Conservation (phyloP, 495 filamentous ascomycete genomes). For the Neurospora sp. region DNA sequence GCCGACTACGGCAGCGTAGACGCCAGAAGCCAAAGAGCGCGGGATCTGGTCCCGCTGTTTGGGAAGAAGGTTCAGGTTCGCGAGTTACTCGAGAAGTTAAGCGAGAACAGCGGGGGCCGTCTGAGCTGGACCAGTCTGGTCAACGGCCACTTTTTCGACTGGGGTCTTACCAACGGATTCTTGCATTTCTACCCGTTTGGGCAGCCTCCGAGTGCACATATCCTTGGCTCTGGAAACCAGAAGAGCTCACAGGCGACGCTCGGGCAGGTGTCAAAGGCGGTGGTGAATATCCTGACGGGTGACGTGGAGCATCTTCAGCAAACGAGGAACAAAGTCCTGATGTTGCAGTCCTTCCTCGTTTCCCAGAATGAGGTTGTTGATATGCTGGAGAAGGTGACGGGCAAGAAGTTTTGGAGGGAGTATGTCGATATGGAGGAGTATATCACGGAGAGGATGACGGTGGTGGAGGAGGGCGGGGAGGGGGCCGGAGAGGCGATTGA, state of each 20-base stretch:
- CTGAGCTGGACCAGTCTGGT: slow-evolving; percentile 34
- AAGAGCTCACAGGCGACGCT: slow-evolving; percentile 31
- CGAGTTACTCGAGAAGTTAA: slow-evolving; percentile 11
- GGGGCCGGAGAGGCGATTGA: slow-evolving; percentile 9
- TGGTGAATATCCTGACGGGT: slow-evolving; percentile 28
- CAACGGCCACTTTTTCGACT: slow-evolving; percentile 39
- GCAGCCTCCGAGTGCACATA: slow-evolving; percentile 11
- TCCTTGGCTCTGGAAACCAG: slow-evolving; percentile 35
- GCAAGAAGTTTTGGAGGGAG: slow-evolving; percentile 11
- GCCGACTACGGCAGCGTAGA: slow-evolving; percentile 41
- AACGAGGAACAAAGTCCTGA: slow-evolving; percentile 35
- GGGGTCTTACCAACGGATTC: slow-evolving; percentile 26
- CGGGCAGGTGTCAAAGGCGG: slow-evolving; percentile 23
- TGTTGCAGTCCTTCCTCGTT: slow-evolving; percentile 32
- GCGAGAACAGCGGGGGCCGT: not conserved
- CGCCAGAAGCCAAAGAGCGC: slow-evolving; percentile 23
- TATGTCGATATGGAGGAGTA: slow-evolving; percentile 8
- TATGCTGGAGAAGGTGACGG: slow-evolving; percentile 31
- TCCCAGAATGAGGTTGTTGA: slow-evolving; percentile 37
- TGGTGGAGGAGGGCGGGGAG: slow-evolving; percentile 9
- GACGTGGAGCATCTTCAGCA: slow-evolving; percentile 11
- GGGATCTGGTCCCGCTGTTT: slow-evolving; percentile 26
- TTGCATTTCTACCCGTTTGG: slow-evolving; percentile 28
- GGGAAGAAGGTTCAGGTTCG: slow-evolving; percentile 19
- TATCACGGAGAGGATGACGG: slow-evolving; percentile 9